Conservation (phyloP, 495 filamentous ascomycete species). For the Aspergillus affinis region DNA sequence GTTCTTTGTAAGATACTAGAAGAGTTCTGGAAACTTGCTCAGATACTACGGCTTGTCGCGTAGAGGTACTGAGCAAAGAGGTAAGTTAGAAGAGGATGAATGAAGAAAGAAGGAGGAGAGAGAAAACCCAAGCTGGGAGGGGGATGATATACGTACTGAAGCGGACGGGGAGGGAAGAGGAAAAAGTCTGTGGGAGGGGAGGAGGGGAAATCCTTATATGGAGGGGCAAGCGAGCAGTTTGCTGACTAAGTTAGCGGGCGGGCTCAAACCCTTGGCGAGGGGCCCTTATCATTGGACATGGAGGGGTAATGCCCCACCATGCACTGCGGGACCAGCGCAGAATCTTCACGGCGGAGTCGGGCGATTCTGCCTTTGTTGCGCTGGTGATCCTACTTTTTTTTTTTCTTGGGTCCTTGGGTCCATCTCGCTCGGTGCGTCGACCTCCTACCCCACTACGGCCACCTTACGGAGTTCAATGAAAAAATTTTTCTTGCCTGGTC, state of each 20-base stretch:
- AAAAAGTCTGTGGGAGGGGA: slow-evolving; percentile 44
- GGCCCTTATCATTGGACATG: slow-evolving; percentile 30
- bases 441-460: slow-evolving; percentile 17
- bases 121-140: slow-evolving; percentile 15
- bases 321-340: slow-evolving; percentile 32
- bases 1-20: slow-evolving; percentile 47
- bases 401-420: slow-evolving; percentile 29
- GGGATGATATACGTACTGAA: slow-evolving; percentile 51
- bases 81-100: slow-evolving; percentile 33
- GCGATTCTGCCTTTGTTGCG: slow-evolving; percentile 8
- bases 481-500: slow-evolving; percentile 32
- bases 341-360: slow-evolving; percentile 37
- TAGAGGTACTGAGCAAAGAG: slow-evolving; percentile 50
- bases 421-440: slow-evolving; percentile 15
- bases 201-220: slow-evolving; percentile 54
- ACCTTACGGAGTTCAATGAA: slow-evolving; percentile 18
- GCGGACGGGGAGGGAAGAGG: slow-evolving; percentile 44
- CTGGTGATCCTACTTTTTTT: slow-evolving; percentile 8
- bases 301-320: slow-evolving; percentile 27
- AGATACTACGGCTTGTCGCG: slow-evolving; percentile 53
- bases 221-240: slow-evolving; percentile 49
- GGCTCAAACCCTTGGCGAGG: slow-evolving; percentile 42
- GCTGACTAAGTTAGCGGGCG: slow-evolving; percentile 37
- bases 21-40: slow-evolving; percentile 44
- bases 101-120: slow-evolving; percentile 22